Evolutionary conservation across 108 stramenopile species (phyloP), one percentile per base, ranked within the genome.

Genomic region (Cyclotella kingstonii): DNA sequence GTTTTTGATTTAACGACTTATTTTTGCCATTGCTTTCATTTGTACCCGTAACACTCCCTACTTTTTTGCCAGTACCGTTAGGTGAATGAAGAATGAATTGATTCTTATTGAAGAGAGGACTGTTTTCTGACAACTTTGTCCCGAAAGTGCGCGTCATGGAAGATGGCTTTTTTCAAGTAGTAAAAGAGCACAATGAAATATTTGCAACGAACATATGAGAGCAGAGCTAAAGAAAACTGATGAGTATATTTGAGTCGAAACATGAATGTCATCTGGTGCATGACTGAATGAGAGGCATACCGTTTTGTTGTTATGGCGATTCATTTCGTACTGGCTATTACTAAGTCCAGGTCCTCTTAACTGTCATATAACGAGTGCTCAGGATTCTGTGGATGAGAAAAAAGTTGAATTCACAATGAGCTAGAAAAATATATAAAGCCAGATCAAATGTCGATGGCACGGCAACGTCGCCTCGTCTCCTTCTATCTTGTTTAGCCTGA

Each of bases 111-210:
- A 45, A 54, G n/a, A 54, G 31, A 18, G 64, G 64, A 34, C 29
- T 55, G 31, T 66, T 66, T 18, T 42, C 54, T n/a, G 64, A 66
- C 10, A 66, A 43, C 25, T 54, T 44, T 53, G 44, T 66, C 17
- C 64, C 64, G 34, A 66, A 66, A 23, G 28, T 34, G 45, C 64
- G 53, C 17, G 14, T 14, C 29, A 21, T 27, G 21, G 25, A 18
- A 26, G 38, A 28, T 5, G 62, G 62, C 33, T 34, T 54, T 38
- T 12, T 34, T 36, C 38, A 35, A 22, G 10, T 1, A 0, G 50
- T 19, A 30, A 9, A 30, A 11, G 50, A 31, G 50, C n/a, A 30
- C 8, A 28, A 15, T 22, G n/a, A n/a, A n/a, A n/a, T n/a, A n/a
- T n/a, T n/a, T n/a, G n/a, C n/a, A n/a, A n/a, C n/a, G n/a, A n/a